Base-by-base conservation (phyloP, 768 basidiomycete genomes). In the Suillus spraguei region DNA sequence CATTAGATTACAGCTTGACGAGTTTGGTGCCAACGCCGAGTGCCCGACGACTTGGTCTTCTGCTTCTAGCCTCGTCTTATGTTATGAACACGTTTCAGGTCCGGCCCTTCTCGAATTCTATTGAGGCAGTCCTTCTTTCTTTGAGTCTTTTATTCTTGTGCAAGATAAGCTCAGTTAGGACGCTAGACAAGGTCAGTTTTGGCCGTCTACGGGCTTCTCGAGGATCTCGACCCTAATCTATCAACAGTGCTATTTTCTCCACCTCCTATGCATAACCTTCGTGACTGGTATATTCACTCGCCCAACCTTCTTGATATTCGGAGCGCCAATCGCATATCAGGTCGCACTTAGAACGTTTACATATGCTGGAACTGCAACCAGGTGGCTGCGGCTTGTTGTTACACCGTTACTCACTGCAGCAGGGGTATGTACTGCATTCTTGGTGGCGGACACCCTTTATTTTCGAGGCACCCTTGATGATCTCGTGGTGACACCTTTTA, bases 41-140 rank as follows among this genome's bases (percentile, higher is more conserved):
- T 35, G 14, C 60, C 59, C 69, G 70, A 24, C 70, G 64, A 20
- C 44, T 72, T 42, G 66, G 65, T 44, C 59, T 72, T 16, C 61
- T 77, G 20, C 67, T 79, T 16, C 64, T 80, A 17, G 75, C 71
- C 0, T 78, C 78, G 11, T 79, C 78, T 28, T 70, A 80, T 49
- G 74, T 78, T 53, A 69, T 72, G 38, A 69, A 71, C 46, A 78
- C 78, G 4, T 78, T 78, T 54, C 79, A 80, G 58, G 62, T 78
- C 50, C 71, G 79, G 44, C 78, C 79, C 1, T 80, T 80, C 63
- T 78, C 78, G 22, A 80, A 79, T 54, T 73, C 78, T 4, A 62
- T 78, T 3, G 79, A 80, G 64, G 69, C 76, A 2, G 60, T 74
- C 3, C 50, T 76, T 20, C 55, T 80, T 4, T 68, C 74, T 14